Conservation (phyloP, 2,329 filamentous ascomycete species). For the Pseudogymnoascus verrucosus region DNA sequence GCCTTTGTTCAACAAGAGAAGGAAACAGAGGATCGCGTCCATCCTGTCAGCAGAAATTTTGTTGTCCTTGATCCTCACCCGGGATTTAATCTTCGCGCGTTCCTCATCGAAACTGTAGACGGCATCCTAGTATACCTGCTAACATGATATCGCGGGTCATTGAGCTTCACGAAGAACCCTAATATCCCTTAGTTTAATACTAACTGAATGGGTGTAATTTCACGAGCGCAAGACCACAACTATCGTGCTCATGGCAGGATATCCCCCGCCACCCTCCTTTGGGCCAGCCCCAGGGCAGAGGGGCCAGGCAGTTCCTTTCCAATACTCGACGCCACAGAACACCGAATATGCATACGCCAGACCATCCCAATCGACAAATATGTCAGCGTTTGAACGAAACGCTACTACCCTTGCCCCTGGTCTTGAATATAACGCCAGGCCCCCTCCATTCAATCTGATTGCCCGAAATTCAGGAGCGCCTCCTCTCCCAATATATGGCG, state of each 20-base stretch:
- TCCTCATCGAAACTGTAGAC: constrained; percentile 4
- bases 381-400: constrained; percentile 25
- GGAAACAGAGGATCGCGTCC: neutral
- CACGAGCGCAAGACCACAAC: neutral
- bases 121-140: neutral
- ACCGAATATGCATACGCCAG: constrained; percentile 14
- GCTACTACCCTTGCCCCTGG: neutral
- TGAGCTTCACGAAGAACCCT: neutral
- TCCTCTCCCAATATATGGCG: constrained; percentile 25
- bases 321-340: neutral
- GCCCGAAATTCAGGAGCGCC: constrained; percentile 22
- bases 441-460: constrained; percentile 19
- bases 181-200: neutral
- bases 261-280: constrained; percentile 37
- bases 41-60: neutral
- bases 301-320: neutral
- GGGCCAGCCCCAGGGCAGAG: constrained; percentile 23
- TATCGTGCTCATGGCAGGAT: constrained; percentile 36
- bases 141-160: constrained; percentile 4
- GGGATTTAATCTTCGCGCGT: neutral
- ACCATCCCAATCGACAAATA: constrained; percentile 19
- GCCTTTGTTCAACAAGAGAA: neutral
- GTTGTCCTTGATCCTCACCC: neutral
- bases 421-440: neutral
- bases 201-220: neutral